Evolutionary conservation across 192 early-diverging fungal species (phyloP), one percentile per base, ranked within the genome.

Genomic region (Glomus cerebriforme): DNA sequence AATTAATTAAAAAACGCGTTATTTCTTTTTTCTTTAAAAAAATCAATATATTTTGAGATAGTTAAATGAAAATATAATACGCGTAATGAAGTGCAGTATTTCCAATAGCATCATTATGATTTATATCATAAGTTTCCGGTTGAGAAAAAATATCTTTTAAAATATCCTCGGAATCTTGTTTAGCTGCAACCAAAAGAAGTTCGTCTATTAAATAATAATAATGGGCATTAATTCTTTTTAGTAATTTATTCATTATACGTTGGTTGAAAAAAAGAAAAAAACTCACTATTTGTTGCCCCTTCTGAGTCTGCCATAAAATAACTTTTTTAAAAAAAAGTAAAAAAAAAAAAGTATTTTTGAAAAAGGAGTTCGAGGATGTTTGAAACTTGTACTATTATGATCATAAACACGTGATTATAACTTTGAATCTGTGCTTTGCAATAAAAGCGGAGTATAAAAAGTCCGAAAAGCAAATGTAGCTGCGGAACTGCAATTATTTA

Each of bases 81-180:
- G 90, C 90, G 70, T 92, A 91, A 79, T 94, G 93, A 37, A 92
- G 86, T 2, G 91, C 88, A 7, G 91, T 87, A 45, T 89, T 89
- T 22, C 93, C 93, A n/a, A 87, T 34, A 22, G 81, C 88, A 74
- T 94, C 92, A 1, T 78, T 82, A 77, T 86, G 85, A 81, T 92
- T 92, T 74, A 94, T 84, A 58, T 92, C 81, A 45, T 88, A 83
- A 26, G 82, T 79, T 29, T 73, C 79, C 8, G 83, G 82, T 72
- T 85, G 74, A 27, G 80, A 72, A 26, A 94, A 82, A 58, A 94
- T 82, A 68, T 89, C 83, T 31, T 87, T 82, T 35, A 94, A 84
- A 81, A 92, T 80, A 63, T 91, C 90, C 45, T 91, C 86, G 59
- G 92, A 90, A 83, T 93, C 91, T 69, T 90, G 85, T 82, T 88